Evolutionary conservation across 2,329 filamentous ascomycete genomes (phyloP), one percentile per base, ranked within the genome.

Genomic region (Phyllosticta paracitricarpa): DNA sequence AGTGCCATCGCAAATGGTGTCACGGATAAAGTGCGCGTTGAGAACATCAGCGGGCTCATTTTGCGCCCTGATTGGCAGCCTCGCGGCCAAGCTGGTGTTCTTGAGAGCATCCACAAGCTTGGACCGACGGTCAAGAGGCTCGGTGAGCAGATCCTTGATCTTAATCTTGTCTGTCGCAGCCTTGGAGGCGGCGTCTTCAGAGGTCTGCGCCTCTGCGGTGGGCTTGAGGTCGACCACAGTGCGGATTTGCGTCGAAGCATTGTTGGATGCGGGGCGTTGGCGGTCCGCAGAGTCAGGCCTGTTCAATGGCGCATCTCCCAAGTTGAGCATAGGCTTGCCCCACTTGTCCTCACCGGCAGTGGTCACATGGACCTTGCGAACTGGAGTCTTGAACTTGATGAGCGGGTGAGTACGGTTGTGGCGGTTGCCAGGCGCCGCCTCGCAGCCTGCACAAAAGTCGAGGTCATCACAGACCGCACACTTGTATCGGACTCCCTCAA

Each of bases 391-490:
- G 80, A 99, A 91, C 79, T 96, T 97, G 79, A 99, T 91, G 68
- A 99, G 79, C 28, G 94, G 94, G 69, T 99, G 94, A n/a, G 92
- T 96, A 75, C 86, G 87, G 80, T 97, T 97, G 79, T 99, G 94
- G 24, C 78, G 79, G 74, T 95, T 93, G 65, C 81, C 80, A 7
- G 94, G 94, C 68, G 86, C 86, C 56, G 93, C 91, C 78, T 99
- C 95, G 77, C 94, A 99, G 71, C 84, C 89, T 71, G 89, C 90
- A 73, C 94, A 99, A 79, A 97, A 96, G 76, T 99, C 94, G 35
- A 88, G 88, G 73, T 99, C 92, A 70, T 95, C 82, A 79, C 94
- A 99, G 61, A 99, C 88, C 58, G 93, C 90, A 72, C 94, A 99
- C 84, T 99, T 99, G 83, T 94, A 99, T 65, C 94, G 89, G 63